Conservation (phyloP, 176 grass and related monocot genomes). For the Chrysopogon serrulatus region DNA sequence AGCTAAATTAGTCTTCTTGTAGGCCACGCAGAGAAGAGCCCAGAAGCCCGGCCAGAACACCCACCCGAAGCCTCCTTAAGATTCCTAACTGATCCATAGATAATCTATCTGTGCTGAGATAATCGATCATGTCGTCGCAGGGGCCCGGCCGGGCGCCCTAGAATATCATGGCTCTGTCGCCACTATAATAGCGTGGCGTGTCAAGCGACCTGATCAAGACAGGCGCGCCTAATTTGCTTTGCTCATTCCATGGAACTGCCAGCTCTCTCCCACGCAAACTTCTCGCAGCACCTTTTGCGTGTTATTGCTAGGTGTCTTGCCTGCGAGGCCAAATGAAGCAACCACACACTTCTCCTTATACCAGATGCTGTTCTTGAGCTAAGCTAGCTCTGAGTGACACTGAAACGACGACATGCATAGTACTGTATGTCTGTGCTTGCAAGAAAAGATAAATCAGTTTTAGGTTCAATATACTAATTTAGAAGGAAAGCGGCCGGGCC, state of each 20-base stretch:
- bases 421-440: not conserved
- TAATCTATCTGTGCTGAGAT: not conserved
- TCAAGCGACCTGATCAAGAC: not conserved
- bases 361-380: too few species aligned
- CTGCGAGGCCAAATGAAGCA: not conserved
- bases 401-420: too few species aligned
- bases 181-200: conserved; percentile 15
- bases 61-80: conserved; percentile 12
- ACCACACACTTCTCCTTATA: not conserved
- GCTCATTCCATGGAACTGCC: not conserved
- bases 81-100: not conserved
- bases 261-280: not conserved
- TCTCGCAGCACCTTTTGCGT: not conserved
- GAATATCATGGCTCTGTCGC: conserved; percentile 16
- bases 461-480: not conserved
- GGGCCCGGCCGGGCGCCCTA: not conserved
- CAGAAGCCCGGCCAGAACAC: not conserved
- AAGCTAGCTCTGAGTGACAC: too few species aligned
- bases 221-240: not conserved
- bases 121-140: too few species aligned
- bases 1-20: not conserved
- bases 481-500: not conserved
- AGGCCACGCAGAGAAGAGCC: not conserved
- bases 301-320: not conserved
- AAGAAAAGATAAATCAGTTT: not conserved